Evolutionary conservation across 495 filamentous ascomycete genomes (phyloP).

Genomic region (Penicillium lividum): DNA sequence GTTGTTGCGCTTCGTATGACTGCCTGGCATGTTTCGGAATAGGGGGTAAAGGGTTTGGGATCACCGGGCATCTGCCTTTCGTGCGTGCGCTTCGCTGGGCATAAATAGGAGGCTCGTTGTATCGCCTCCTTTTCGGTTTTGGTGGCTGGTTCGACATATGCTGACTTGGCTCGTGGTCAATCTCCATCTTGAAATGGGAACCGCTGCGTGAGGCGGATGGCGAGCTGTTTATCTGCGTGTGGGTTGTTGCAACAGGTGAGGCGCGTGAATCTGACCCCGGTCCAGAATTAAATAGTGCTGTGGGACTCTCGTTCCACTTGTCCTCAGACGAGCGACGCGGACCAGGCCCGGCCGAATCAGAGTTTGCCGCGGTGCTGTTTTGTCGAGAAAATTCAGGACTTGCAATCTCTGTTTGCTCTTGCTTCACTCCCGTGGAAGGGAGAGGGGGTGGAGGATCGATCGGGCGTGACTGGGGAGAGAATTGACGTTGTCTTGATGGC

Average conservation of each 20-base stretch:
- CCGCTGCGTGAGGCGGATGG: slow-evolving; percentile 22
- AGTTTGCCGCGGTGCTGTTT: slow-evolving; percentile 25
- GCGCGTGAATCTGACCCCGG: slow-evolving; percentile 18
- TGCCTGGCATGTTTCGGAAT: slow-evolving; percentile 38
- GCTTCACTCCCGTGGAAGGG: slow-evolving; percentile 30
- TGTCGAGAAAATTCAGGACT: slow-evolving; percentile 48
- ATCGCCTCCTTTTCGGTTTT: slow-evolving; percentile 41
- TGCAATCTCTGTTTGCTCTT: slow-evolving; percentile 43
- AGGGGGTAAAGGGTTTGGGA: slow-evolving; percentile 37
- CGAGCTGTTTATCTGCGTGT: slow-evolving; percentile 35
- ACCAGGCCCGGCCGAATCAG: slow-evolving; percentile 15
- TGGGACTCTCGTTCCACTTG: slow-evolving; percentile 31
- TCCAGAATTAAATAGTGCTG: slow-evolving; percentile 14
- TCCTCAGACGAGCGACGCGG: slow-evolving; percentile 27
- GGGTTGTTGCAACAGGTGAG: slow-evolving; percentile 21
- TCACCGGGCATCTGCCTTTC: slow-evolving; percentile 39
- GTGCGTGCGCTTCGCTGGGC: slow-evolving; percentile 43
- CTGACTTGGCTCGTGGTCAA: slow-evolving; percentile 20
- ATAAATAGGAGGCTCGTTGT: slow-evolving; percentile 49
- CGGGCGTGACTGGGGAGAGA: slow-evolving; percentile 31
- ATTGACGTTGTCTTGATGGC: slow-evolving; percentile 29
- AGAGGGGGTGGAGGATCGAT: slow-evolving; percentile 31
- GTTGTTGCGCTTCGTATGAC: slow-evolving; percentile 27
- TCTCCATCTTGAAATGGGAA: slow-evolving; percentile 28
- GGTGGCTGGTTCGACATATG: slow-evolving; percentile 31